These are phyloP conservation scores for Irpex sp. DNA, from an alignment of 1,284 basidiomycete genomes.

Conservation along the genomic window DNA sequence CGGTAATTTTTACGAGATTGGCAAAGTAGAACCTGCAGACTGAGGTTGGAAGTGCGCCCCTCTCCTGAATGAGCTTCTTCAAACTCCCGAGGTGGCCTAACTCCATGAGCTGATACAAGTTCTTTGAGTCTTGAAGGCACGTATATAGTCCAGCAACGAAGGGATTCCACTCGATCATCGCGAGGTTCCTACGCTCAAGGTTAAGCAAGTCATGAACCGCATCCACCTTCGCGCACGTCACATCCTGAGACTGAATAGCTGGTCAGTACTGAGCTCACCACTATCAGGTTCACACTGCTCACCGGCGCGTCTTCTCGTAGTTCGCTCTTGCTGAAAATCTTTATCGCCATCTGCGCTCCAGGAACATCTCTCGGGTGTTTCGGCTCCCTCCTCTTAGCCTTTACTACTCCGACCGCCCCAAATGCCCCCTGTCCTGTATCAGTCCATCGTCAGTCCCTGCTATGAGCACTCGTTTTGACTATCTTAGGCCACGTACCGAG, in stretches of 20 bases:
- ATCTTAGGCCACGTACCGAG: constrained; percentile 4
- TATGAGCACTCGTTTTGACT: neutral
- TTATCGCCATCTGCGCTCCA: constrained; percentile 4
- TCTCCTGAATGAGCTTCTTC: constrained; percentile 29
- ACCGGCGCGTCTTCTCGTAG: constrained; percentile 5
- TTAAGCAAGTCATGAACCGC: constrained; percentile 25
- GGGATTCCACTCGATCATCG: constrained; percentile 45
- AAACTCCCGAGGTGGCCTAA: constrained; percentile 41
- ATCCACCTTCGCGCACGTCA: neutral
- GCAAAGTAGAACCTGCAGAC: constrained; percentile 47
- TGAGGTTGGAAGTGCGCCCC: constrained; percentile 29
- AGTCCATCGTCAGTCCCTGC: neutral
- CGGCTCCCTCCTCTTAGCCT: neutral
- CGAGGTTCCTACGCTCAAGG: constrained; percentile 37
- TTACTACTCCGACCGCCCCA: constrained; percentile 4
- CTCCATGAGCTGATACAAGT: constrained; percentile 49
- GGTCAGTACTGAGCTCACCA: neutral
- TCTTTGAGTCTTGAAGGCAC: constrained; percentile 40
- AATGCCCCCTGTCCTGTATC: constrained; percentile 2
- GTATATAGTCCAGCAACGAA: constrained; percentile 44
- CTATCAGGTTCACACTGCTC: neutral
- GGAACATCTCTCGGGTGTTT: neutral
- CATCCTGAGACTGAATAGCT: neutral
- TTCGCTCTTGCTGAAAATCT: constrained; percentile 2
- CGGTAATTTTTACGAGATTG: constrained; percentile 66